Evolutionary conservation across 2,329 filamentous ascomycete genomes (phyloP), one percentile per base, ranked within the genome.

Genomic region (Exophiala sp.): DNA sequence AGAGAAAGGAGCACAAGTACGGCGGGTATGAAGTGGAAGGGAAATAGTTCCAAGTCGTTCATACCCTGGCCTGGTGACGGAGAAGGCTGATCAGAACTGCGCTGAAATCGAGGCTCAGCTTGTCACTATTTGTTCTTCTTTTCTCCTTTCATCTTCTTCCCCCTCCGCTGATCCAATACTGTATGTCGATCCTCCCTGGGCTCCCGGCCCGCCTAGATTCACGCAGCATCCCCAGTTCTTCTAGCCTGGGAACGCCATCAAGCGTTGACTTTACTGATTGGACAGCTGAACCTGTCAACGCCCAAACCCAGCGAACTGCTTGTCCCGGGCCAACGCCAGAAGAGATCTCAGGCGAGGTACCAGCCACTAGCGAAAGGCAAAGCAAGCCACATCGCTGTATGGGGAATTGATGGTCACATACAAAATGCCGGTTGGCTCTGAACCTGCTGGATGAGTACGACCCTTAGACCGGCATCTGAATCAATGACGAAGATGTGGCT

Each of bases 291-390:
- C 16, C 45, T 48, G 37, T 30, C 45, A 48, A 35, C 14, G 45
- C n/a, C 38, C 35, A 32, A 48, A 39, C 22, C 38, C 19, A 21
- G 39, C 19, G 45, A 29, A 34, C 24, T 48, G 27, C 32, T 18
- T 21, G 29, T 40, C 29, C 35, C 45, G 14, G 45, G 22, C 45
- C 23, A 48, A 27, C 37, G 45, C 37, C 45, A 41, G 29, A 48
- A 5, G 16, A 19, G 13, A 19, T 37, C 4, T 37, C 18, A 19
- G 11, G 38, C 38, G 19, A n/a, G 18, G 19, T 13, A 14, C 19
- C 6, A 14, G n/a, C 19, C 21, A 27, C 38, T 41, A 41, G 24
- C 23, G 38, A 41, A 41, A 23, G 34, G 14, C 14, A 18, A 37
- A 18, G 14, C 7, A 37, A 41, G 38, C 38, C 38, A 41, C 38